These are phyloP conservation scores for Serpula lacrymans DNA, from an alignment of 768 basidiomycete species.

Conservation along the genomic window DNA sequence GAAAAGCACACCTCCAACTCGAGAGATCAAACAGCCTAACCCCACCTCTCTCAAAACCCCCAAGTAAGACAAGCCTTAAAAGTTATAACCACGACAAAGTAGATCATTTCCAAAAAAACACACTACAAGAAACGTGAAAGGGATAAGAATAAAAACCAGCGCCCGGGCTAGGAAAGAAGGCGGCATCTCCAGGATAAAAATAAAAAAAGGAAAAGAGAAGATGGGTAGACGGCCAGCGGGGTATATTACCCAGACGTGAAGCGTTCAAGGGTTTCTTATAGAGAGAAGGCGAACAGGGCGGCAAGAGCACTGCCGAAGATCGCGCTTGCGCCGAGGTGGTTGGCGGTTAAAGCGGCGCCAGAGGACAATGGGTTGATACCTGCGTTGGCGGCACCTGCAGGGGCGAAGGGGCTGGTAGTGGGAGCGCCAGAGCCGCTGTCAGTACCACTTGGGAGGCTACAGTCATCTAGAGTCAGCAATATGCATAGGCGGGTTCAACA, in stretches of 20 bases:
- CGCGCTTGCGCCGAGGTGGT: conserved; percentile 17
- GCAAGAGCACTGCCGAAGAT: conserved; percentile 18
- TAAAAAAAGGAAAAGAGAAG: conserved; percentile 7
- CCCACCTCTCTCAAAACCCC: background rate
- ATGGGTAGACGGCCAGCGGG: conserved; percentile 32
- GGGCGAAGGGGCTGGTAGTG: conserved; percentile 11
- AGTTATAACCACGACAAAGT: too few species aligned
- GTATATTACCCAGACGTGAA: conserved; percentile 20
- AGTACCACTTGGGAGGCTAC: conserved; percentile 5
- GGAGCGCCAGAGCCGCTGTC: conserved; percentile 7
- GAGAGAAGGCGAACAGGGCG: conserved; percentile 17
- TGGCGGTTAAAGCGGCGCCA: conserved; percentile 23
- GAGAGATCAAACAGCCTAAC: conserved; percentile 1
- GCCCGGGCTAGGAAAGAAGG: conserved; percentile 3
- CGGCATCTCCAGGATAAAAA: conserved; percentile 21
- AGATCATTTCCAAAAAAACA: too few species aligned
- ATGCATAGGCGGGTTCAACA: conserved; percentile 4
- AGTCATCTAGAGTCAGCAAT: conserved; percentile 7
- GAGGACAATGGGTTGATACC: conserved; percentile 21
- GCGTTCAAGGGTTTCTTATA: conserved; percentile 14
- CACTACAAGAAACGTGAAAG: too few species aligned
- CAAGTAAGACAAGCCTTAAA: background rate
- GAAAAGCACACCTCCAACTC: background rate
- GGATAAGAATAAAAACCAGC: conserved; percentile 10
- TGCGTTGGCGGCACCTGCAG: conserved; percentile 32